Percentiles rank a stretch among this genome's conserved stretches.
phyloP scores from a whole-genome alignment of 1,284 basidiomycete genomes.

The Pyrrhoderma lamaoense region DNA sequence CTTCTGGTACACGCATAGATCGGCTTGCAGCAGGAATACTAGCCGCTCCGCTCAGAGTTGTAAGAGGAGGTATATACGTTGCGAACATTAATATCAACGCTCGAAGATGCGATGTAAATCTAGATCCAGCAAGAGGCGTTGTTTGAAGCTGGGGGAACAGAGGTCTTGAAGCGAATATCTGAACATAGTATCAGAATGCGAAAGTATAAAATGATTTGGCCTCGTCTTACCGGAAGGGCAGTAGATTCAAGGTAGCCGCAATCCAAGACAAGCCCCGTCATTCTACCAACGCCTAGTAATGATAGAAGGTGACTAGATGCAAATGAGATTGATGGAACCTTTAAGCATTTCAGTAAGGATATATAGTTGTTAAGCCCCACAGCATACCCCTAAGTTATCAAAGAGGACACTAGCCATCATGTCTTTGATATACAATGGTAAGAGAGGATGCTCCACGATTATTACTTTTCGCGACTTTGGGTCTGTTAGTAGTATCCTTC shows the following conservation, averaged over 20 bases:
- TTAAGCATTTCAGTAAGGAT: constrained; percentile 13
- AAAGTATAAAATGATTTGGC: neutral
- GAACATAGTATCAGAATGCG: constrained; percentile 8
- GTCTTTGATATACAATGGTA: constrained; percentile 84
- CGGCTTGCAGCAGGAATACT: constrained; percentile 58
- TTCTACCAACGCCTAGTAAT: constrained; percentile 77
- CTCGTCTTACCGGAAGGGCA: constrained; percentile 67
- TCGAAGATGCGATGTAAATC: constrained; percentile 69
- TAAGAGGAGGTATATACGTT: constrained; percentile 71
- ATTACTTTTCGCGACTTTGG: constrained; percentile 92
- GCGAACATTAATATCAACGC: constrained; percentile 75
- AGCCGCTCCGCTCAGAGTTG: constrained; percentile 54
- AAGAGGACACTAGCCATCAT: constrained; percentile 83
- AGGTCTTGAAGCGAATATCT: constrained; percentile 88
- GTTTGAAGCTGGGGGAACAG: constrained; percentile 75
- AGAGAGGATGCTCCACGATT: constrained; percentile 81
- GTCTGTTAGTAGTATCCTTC: constrained; percentile 84
- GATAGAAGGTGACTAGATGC: constrained; percentile 81
- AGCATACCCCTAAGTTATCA: constrained; percentile 76
- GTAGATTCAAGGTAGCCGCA: constrained; percentile 88
- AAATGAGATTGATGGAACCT: constrained; percentile 93
- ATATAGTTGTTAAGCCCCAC: neutral
- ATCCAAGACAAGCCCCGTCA: constrained; percentile 90
- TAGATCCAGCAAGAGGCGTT: constrained; percentile 74
- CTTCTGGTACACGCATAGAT: constrained; percentile 60